A percentile compares a stretch with the other conserved stretches of the same genome.
These are phyloP conservation scores for Musa itinerans DNA, from an alignment of 176 grass and related monocot species.

Conservation along the genomic window DNA sequence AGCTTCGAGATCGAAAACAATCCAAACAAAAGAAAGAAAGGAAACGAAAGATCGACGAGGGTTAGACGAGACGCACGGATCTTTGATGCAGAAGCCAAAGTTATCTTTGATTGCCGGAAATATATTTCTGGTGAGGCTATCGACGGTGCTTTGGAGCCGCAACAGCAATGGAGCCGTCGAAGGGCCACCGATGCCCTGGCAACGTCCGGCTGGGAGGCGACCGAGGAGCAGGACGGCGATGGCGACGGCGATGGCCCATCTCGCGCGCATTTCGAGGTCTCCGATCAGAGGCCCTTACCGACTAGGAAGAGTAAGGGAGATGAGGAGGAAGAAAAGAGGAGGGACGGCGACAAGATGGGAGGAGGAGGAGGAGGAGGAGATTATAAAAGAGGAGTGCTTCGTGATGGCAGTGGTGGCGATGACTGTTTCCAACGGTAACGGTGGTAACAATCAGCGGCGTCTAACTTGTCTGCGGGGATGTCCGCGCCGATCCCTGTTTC, in stretches of 20 bases:
- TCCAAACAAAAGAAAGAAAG: neutral
- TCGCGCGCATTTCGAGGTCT: neutral
- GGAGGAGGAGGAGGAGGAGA: neutral
- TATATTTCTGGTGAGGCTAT: neutral
- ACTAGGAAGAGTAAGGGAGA: neutral
- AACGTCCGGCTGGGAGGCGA: conserved; percentile 15
- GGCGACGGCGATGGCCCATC: neutral
- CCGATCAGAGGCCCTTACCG: neutral
- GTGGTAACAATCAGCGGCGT: neutral
- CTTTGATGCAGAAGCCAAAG: conserved; percentile 33
- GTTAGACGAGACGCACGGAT: conserved; percentile 25
- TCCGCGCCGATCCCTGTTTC: neutral
- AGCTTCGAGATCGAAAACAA: neutral
- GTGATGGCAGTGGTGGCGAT: neutral
- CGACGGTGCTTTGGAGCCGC: neutral
- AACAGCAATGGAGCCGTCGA: neutral
- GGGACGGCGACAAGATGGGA: neutral
- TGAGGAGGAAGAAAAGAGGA: neutral
- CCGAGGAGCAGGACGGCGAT: neutral
- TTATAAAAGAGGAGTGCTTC: neutral
- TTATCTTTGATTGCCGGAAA: conserved; percentile 21
- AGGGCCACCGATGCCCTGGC: neutral
- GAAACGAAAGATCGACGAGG: neutral
- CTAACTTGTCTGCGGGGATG: neutral
- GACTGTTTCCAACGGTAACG: neutral